Evolutionary conservation across 1,139 yeast species (phyloP).

Genomic region (Pichia sp.): DNA sequence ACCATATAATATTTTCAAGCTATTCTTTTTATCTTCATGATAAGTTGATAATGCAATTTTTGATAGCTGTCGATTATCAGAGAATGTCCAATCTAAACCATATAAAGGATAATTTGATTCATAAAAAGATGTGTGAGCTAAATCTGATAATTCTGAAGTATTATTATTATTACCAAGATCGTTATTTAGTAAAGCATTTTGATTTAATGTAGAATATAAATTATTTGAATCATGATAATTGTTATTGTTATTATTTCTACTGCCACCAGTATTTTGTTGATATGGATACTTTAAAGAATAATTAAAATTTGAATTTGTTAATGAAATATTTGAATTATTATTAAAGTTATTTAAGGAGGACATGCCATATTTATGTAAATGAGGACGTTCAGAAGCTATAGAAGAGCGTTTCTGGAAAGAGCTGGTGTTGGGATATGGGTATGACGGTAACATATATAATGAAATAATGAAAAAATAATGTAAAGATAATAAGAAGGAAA

Average conservation of each 20-base stretch:
- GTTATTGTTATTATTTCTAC: too few relatives aligned
- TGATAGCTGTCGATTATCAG: constrained; percentile 36
- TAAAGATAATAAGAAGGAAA: too few relatives aligned
- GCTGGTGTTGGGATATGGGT: constrained; percentile 4
- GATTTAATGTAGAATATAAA: too few relatives aligned
- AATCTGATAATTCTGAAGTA: too few relatives aligned
- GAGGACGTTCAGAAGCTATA: constrained; percentile 14
- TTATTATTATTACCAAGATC: too few relatives aligned
- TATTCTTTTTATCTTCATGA: constrained; percentile 63
- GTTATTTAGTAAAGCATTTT: too few relatives aligned
- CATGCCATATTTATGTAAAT: neutral
- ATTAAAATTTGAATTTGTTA: too few relatives aligned
- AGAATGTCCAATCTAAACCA: constrained; percentile 59
- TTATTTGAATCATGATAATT: too few relatives aligned
- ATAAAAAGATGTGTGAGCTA: constrained; percentile 41
- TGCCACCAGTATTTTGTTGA: too few relatives aligned
- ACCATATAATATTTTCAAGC: constrained; percentile 45
- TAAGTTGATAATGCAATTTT: constrained; percentile 61
- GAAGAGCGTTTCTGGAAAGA: constrained; percentile 13
- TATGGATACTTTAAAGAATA: too few relatives aligned
- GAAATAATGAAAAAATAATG: too few relatives aligned
- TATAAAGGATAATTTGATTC: constrained; percentile 59
- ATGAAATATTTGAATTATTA: neutral
- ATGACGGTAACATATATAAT: neutral
- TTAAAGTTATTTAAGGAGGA: neutral